Evolutionary conservation across 495 filamentous ascomycete species (phyloP), one percentile per base, ranked within the genome.

Genomic region (Penicillium coprophilum): DNA sequence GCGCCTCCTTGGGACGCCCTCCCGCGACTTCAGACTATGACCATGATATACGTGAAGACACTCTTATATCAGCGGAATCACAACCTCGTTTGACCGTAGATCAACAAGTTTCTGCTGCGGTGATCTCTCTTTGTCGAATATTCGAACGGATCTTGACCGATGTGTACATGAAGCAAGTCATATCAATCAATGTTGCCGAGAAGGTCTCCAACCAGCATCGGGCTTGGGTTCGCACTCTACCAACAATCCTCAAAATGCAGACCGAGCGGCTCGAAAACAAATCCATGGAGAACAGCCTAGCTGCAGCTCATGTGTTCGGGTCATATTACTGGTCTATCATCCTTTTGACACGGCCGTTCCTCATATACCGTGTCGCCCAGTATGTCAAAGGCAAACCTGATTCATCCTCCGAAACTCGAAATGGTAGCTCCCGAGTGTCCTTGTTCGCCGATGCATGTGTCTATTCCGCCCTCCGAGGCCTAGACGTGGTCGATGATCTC

Each of bases 271-370:
- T 70, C 1, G 71, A 72, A 27, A 58, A 66, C 44, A 77, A 58
- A 63, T 76, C 58, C 56, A 80, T 57, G 74, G 78, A 66, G 73
- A 85, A 71, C 28, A 83, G 82, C 23, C 76, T 90, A 24, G 83
- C 85, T 9, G 81, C 82, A 30, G 77, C 89, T 21, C 88, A 90
- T 59, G 74, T 85, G 31, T 85, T 89, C 56, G 77, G 88, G 9
- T 76, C 88, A 17, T 87, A 89, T 58, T 86, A 85, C 57, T 88
- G 89, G 71, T 89, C 87, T 2, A 84, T 91, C 45, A 82, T 91
- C 21, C 75, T 91, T 6, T 75, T 92, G n/a, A 79, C 77, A 4
- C 70, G 78, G 6, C 89, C 89, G 4, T 87, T 92, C 59, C 86
- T 91, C 50, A 71, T 90, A 20, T 80, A 76, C 50, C 68, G 78